Percentiles rank a stretch among this genome's conserved stretches.
phyloP scores from a whole-genome alignment of 192 early-diverging fungal species.

The Jimgerdemannia lactiflua region DNA sequence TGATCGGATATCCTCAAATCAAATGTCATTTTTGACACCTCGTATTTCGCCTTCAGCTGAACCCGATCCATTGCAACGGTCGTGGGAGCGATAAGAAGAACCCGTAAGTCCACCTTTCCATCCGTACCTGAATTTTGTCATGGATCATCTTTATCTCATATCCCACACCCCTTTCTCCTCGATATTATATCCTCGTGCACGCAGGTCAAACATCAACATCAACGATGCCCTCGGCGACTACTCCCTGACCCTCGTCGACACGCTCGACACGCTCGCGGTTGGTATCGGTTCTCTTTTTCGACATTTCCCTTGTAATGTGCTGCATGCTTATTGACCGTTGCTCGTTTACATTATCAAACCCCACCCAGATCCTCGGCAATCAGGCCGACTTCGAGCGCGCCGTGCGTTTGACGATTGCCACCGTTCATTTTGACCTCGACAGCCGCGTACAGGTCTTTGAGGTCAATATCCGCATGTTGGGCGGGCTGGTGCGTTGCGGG shows the following conservation, averaged over 20 bases:
- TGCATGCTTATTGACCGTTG: too few relatives aligned
- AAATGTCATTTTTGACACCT: neutral
- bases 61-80: slow-evolving; percentile 80
- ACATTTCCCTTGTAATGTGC: neutral
- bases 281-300: slow-evolving; percentile 16
- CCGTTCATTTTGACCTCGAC: slow-evolving; percentile 78
- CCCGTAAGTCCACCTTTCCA: slow-evolving; percentile 37
- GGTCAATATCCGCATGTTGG: slow-evolving; percentile 87
- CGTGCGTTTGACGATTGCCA: slow-evolving; percentile 57
- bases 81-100: slow-evolving; percentile 65
- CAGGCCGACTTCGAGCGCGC: slow-evolving; percentile 60
- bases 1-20: too few relatives aligned
- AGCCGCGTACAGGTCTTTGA: slow-evolving; percentile 95
- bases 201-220: slow-evolving; percentile 49
- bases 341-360: too few relatives aligned
- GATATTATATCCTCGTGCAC: slow-evolving; percentile 6
- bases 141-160: neutral
- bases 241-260: slow-evolving; percentile 90
- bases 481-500: slow-evolving; percentile 56
- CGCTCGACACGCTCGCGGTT: slow-evolving; percentile 81
- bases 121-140: neutral
- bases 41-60: slow-evolving; percentile 41
- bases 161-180: neutral
- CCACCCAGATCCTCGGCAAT: slow-evolving; percentile 60
- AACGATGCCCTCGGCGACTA: slow-evolving; percentile 98